These are phyloP conservation scores for Penicillium riverlandense DNA, from an alignment of 495 filamentous ascomycete genomes.

Conservation along the genomic window DNA sequence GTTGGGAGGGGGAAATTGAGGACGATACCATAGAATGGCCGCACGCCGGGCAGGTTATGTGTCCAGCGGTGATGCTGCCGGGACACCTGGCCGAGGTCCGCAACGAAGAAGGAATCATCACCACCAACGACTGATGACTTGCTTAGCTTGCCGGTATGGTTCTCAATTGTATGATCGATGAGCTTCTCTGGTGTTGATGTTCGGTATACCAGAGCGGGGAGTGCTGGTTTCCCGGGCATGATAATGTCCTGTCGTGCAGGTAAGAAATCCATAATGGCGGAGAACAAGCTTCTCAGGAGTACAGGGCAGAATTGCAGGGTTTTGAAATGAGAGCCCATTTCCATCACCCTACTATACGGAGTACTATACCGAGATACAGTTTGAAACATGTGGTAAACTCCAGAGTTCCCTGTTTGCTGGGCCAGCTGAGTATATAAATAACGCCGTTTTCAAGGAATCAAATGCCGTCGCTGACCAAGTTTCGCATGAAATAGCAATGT, in stretches of 20 bases:
- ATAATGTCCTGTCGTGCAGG: neutral
- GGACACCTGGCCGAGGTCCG: slow-evolving; percentile 13
- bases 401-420: too few species aligned
- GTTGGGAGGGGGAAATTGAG: neutral
- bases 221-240: neutral
- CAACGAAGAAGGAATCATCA: slow-evolving; percentile 20
- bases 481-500: too few species aligned
- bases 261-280: slow-evolving; percentile 2
- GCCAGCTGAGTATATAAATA: too few species aligned
- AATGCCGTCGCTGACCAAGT: too few species aligned
- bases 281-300: slow-evolving; percentile 2
- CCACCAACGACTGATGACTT: slow-evolving; percentile 4
- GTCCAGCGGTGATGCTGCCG: slow-evolving; percentile 7
- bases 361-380: neutral
- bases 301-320: neutral
- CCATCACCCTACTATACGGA: neutral
- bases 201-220: neutral
- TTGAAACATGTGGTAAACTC: too few species aligned
- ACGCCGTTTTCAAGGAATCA: too few species aligned
- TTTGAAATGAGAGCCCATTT: slow-evolving; percentile 3
- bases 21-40: slow-evolving; percentile 16
- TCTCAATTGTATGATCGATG: slow-evolving; percentile 12
- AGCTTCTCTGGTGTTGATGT: slow-evolving; percentile 1
- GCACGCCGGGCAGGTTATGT: slow-evolving; percentile 9
- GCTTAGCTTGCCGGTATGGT: slow-evolving; percentile 1